phyloP scores from a whole-genome alignment of 2,329 filamentous ascomycete species.

The Venturiaceae sp. region DNA sequence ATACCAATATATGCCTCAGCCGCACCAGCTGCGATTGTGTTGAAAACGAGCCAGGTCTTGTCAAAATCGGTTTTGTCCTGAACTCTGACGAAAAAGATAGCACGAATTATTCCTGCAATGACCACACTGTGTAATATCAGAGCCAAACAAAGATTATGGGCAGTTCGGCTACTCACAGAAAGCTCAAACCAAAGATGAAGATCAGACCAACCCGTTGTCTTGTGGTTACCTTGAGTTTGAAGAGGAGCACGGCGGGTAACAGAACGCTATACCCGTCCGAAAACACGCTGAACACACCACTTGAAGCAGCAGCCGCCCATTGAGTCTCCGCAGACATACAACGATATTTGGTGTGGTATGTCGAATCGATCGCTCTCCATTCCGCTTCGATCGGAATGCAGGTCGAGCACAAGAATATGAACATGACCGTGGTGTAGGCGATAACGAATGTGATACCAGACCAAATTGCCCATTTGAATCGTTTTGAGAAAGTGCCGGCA shows the following conservation, averaged over 20 bases:
- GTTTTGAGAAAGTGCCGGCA: conserved; percentile 15
- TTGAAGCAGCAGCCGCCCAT: conserved; percentile 5
- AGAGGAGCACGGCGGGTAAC: conserved; percentile 13
- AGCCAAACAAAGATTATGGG: background rate
- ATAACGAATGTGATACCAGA: conserved; percentile 4
- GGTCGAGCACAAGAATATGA: conserved; percentile 16
- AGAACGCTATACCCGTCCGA: conserved; percentile 15
- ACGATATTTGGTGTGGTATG: conserved; percentile 12
- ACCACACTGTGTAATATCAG: conserved; percentile 16
- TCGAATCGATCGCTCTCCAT: conserved; percentile 20
- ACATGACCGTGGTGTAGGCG: conserved; percentile 19
- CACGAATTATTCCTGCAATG: conserved; percentile 20
- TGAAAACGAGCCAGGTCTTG: conserved; percentile 4
- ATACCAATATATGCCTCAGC: conserved; percentile 7
- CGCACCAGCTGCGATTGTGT: conserved; percentile 1
- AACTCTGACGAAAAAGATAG: conserved; percentile 15
- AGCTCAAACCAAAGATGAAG: conserved; percentile 9
- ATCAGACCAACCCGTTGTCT: conserved; percentile 12
- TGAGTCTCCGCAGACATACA: conserved; percentile 11
- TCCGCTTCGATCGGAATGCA: conserved; percentile 23
- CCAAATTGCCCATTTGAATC: conserved; percentile 20
- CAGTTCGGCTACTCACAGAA: conserved; percentile 11
- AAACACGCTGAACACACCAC: conserved; percentile 12
- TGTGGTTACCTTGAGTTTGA: conserved; percentile 13
- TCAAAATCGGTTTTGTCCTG: background rate